These are phyloP conservation scores for Colletotrichum euphorbiae DNA, from an alignment of 2,329 filamentous ascomycete species.

Conservation along the genomic window DNA sequence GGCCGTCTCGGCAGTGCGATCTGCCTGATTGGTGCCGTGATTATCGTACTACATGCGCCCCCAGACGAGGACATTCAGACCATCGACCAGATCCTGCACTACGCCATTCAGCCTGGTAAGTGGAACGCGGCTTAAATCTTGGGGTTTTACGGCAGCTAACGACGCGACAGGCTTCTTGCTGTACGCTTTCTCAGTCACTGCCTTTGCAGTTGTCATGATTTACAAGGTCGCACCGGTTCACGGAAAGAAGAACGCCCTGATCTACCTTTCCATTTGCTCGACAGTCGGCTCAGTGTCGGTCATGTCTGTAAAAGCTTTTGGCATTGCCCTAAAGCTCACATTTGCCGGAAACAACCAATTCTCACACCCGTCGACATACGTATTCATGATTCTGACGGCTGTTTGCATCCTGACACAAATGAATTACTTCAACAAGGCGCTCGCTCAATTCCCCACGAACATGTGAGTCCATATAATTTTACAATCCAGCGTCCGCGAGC, in stretches of 20 bases:
- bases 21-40: slow-evolving; percentile 94
- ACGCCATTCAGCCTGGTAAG: slow-evolving; percentile 90
- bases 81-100: slow-evolving; percentile 90
- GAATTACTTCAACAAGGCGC: slow-evolving; percentile 99
- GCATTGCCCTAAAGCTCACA: slow-evolving; percentile 96
- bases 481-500: background rate
- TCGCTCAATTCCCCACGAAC: slow-evolving; percentile 96
- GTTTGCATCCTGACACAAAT: slow-evolving; percentile 99
- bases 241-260: slow-evolving; percentile 94
- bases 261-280: slow-evolving; percentile 98
- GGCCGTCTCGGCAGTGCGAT: slow-evolving; percentile 96
- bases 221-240: slow-evolving; percentile 91
- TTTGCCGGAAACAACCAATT: slow-evolving; percentile 96
- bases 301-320: slow-evolving; percentile 99
- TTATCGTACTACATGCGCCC: slow-evolving; percentile 97
- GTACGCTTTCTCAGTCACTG: slow-evolving; percentile 82
- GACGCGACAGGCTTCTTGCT: slow-evolving; percentile 80
- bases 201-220: slow-evolving; percentile 94
- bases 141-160: slow-evolving; percentile 4
- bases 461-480: slow-evolving; percentile 75
- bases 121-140: background rate
- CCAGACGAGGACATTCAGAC: slow-evolving; percentile 91
- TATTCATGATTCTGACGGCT: slow-evolving; percentile 91
- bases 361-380: slow-evolving; percentile 92
- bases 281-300: slow-evolving; percentile 97